phyloP scores from a whole-genome alignment of 2,329 filamentous ascomycete genomes.

The Diaporthe caulivora region DNA sequence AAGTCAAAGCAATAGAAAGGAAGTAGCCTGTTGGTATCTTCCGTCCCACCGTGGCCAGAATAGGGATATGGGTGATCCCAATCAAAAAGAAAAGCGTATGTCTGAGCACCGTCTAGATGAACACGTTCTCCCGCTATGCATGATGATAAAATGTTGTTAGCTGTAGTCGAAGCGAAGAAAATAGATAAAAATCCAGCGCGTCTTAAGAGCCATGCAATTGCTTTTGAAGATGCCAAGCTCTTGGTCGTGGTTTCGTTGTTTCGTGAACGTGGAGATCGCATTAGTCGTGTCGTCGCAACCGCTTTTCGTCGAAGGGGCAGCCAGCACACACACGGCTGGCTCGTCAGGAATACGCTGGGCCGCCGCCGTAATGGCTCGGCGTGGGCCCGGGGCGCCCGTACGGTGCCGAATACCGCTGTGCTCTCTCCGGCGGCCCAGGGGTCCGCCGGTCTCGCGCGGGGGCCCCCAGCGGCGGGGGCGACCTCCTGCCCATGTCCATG shows the following conservation, averaged over 20 bases:
- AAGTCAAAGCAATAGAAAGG: background rate
- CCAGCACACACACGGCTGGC: too few species aligned
- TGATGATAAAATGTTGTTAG: slow-evolving; percentile 22
- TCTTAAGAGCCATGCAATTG: background rate
- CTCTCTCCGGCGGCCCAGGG: slow-evolving; percentile 47
- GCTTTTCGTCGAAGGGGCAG: too few species aligned
- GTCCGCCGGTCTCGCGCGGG: slow-evolving; percentile 54
- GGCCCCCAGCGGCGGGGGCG: slow-evolving; percentile 48
- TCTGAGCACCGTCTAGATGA: slow-evolving; percentile 36
- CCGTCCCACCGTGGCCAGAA: slow-evolving; percentile 27
- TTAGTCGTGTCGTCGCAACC: background rate
- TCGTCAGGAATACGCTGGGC: slow-evolving; percentile 13
- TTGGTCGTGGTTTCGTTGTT: slow-evolving; percentile 1
- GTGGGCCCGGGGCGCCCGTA: slow-evolving; percentile 43
- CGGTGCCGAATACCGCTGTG: slow-evolving; percentile 42
- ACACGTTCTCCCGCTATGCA: slow-evolving; percentile 39
- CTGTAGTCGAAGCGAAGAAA: background rate
- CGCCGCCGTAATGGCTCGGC: slow-evolving; percentile 42
- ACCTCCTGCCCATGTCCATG: slow-evolving; percentile 52
- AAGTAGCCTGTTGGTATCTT: background rate
- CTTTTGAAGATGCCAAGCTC: background rate
- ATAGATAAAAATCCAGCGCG: background rate
- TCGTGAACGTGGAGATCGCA: background rate
- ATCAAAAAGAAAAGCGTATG: background rate
- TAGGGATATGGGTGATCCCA: background rate